These are phyloP conservation scores for Botryotinia convoluta DNA, from an alignment of 2,329 filamentous ascomycete genomes.

Conservation along the genomic window DNA sequence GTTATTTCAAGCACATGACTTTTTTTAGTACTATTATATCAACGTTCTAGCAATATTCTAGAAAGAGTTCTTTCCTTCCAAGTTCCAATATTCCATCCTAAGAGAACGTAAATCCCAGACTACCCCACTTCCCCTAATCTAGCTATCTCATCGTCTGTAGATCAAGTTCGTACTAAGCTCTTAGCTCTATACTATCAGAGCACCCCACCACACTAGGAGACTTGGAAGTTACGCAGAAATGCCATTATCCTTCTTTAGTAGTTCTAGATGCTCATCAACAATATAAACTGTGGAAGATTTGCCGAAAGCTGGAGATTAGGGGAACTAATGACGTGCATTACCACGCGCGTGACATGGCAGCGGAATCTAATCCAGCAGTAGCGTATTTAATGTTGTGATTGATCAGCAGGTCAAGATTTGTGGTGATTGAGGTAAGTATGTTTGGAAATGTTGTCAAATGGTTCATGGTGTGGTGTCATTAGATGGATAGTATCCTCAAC, in stretches of 20 bases:
- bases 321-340: neutral
- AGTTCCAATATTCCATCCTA: neutral
- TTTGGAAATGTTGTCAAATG: neutral
- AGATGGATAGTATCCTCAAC: neutral
- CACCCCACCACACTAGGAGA: neutral
- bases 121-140: neutral
- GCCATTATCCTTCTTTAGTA: neutral
- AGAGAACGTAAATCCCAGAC: neutral
- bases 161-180: neutral
- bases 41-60: neutral
- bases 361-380: neutral
- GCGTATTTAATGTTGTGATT: neutral
- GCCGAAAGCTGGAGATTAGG: neutral
- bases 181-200: neutral
- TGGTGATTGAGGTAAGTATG: neutral
- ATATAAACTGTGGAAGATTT: neutral
- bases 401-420: fast-evolving
- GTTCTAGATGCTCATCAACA: neutral
- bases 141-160: neutral
- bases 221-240: neutral
- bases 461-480: neutral
- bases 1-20: neutral
- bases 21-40: neutral
- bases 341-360: neutral
- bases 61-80: neutral